These are phyloP conservation scores for Rhodomyrtus tomentosa DNA, from an alignment of 345 rosid species.

Conservation along the genomic window DNA sequence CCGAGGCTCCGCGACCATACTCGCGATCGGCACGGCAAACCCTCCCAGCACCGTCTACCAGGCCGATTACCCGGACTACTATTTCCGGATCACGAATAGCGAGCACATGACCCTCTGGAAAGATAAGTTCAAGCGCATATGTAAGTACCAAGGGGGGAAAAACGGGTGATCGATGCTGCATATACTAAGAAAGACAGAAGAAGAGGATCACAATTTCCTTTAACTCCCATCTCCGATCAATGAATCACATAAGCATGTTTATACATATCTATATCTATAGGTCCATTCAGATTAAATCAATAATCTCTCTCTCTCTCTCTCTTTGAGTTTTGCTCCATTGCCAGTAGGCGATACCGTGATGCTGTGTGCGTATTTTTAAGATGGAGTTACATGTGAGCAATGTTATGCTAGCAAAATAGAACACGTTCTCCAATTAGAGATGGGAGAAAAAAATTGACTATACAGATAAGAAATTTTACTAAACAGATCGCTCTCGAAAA, in stretches of 20 bases:
- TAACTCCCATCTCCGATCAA: not conserved
- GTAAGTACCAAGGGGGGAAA: not conserved
- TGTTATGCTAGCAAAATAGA: not conserved
- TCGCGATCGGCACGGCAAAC: constrained; percentile 7
- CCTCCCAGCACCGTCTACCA: not conserved
- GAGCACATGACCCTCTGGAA: constrained; percentile 3
- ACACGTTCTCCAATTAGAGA: not conserved
- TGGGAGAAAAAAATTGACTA: not conserved
- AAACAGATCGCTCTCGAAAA: not conserved
- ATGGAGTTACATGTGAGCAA: not conserved
- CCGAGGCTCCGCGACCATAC: not conserved
- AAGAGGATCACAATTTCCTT: not conserved
- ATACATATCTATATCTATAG: no score
- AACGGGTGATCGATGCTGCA: not conserved
- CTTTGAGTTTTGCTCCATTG: no score
- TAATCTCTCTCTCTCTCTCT: no score
- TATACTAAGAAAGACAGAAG: not conserved
- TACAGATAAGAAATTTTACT: not conserved
- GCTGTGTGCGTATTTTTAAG: not conserved
- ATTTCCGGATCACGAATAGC: not conserved
- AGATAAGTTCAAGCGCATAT: constrained; percentile 10
- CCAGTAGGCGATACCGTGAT: no score
- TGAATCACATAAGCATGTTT: not conserved
- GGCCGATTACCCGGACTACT: not conserved
- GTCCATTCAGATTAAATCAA: no score